Percentiles rank a stretch among this genome's conserved stretches.
phyloP scores from a whole-genome alignment of 176 grass and related monocot species.

The Chloris gayana region DNA sequence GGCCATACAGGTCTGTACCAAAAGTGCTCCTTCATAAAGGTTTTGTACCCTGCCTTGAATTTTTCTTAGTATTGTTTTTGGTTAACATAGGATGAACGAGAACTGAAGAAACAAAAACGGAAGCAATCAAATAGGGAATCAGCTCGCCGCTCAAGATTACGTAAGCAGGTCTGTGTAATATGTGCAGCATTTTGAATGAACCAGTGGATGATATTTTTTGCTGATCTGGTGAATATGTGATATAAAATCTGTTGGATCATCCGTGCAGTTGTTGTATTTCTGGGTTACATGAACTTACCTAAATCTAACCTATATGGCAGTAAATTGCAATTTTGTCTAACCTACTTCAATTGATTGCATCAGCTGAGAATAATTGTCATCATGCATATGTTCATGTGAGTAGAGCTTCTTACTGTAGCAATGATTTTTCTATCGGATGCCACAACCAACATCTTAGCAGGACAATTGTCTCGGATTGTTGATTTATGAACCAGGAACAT shows the following conservation, averaged over 20 bases:
- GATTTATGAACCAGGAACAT: too few species aligned
- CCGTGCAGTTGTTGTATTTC: background rate
- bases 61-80: slow-evolving; percentile 25
- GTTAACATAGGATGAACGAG: slow-evolving; percentile 54
- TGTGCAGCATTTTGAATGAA: slow-evolving; percentile 24
- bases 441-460: slow-evolving; percentile 1
- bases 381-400: slow-evolving; percentile 16
- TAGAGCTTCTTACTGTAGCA: slow-evolving; percentile 6
- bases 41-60: background rate
- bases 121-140: slow-evolving; percentile 76
- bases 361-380: background rate
- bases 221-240: slow-evolving; percentile 17
- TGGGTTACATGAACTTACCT: slow-evolving; percentile 1
- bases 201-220: background rate
- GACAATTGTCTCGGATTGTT: background rate
- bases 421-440: slow-evolving; percentile 6
- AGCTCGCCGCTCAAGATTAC: slow-evolving; percentile 64
- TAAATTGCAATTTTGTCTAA: slow-evolving; percentile 12
- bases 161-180: slow-evolving; percentile 57
- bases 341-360: slow-evolving; percentile 25
- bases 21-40: background rate
- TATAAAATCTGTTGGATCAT: background rate
- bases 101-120: slow-evolving; percentile 62
- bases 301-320: slow-evolving; percentile 23
- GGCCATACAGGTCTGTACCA: slow-evolving; percentile 42